A percentile compares a stretch with the other conserved stretches of the same genome.
These are phyloP conservation scores for Stephanodiscus minutulus DNA, from an alignment of 108 stramenopile species.

Conservation along the genomic window DNA sequence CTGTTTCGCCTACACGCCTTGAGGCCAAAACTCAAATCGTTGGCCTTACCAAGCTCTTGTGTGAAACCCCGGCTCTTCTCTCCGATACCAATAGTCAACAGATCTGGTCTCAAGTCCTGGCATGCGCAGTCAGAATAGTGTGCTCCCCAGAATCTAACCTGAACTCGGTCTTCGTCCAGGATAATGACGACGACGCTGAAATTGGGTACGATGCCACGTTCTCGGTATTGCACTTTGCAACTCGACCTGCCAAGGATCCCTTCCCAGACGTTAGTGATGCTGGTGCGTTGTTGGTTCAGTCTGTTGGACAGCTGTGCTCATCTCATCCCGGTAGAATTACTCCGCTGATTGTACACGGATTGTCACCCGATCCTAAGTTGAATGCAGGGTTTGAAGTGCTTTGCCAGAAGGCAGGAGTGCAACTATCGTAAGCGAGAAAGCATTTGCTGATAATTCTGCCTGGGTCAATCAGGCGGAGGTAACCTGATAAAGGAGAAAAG, in stretches of 20 bases:
- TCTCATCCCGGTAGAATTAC: slow-evolving; percentile 60
- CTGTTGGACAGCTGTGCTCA: slow-evolving; percentile 50
- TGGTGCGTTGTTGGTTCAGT: slow-evolving; percentile 44
- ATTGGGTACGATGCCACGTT: slow-evolving; percentile 80
- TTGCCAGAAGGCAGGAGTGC: slow-evolving; percentile 50
- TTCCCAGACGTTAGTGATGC: slow-evolving; percentile 74
- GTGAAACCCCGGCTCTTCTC: slow-evolving; percentile 71
- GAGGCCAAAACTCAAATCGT: slow-evolving; percentile 77
- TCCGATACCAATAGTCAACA: slow-evolving; percentile 52
- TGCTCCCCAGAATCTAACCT: slow-evolving; percentile 55
- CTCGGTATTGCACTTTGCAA: slow-evolving; percentile 72
- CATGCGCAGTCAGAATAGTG: slow-evolving; percentile 53
- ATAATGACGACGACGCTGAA: slow-evolving; percentile 60
- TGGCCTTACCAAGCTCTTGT: slow-evolving; percentile 68
- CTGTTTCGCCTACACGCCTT: slow-evolving; percentile 52
- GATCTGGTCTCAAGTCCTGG: slow-evolving; percentile 56
- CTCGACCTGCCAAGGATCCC: slow-evolving; percentile 63
- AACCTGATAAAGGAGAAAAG: too few relatives aligned
- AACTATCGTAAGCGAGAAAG: slow-evolving; percentile 26
- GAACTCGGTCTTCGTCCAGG: slow-evolving; percentile 23
- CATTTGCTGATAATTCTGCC: neutral
- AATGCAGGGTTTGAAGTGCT: slow-evolving; percentile 61
- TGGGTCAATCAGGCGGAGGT: too few relatives aligned
- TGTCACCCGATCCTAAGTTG: slow-evolving; percentile 67
- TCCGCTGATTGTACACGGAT: slow-evolving; percentile 67